Percentiles rank a stretch among this genome's conserved stretches.
Conservation (phyloP, 2,329 filamentous ascomycete genomes). For the Colletotrichum sidae region DNA sequence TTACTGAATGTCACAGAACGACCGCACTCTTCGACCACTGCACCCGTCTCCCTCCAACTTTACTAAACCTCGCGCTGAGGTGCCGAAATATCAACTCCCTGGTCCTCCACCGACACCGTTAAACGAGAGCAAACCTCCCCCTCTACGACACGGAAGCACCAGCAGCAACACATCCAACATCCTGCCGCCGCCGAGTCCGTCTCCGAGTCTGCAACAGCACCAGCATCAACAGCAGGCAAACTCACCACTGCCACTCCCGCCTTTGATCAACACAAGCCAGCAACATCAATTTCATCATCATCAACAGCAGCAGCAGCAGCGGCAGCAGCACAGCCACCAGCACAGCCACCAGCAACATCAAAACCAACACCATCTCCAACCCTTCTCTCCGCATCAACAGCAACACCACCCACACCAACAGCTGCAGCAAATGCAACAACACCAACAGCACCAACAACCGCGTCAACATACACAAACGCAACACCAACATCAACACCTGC, state of each 20-base stretch:
- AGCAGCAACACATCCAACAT: conserved; percentile 38
- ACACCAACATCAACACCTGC: conserved; percentile 38
- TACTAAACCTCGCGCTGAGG: conserved; percentile 39
- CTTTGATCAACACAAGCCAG: conserved; percentile 17
- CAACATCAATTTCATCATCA: conserved; percentile 18
- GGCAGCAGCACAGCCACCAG: conserved; percentile 13
- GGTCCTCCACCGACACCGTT: conserved; percentile 28
- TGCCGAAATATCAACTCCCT: conserved; percentile 24
- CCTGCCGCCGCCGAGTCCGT: conserved; percentile 38
- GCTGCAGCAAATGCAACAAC: conserved; percentile 15
- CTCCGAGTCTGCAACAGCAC: conserved; percentile 29
- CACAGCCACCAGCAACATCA: conserved; percentile 21
- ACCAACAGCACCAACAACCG: conserved; percentile 21
- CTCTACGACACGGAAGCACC: conserved; percentile 21
- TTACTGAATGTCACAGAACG: conserved; percentile 39
- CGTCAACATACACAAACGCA: conserved; percentile 10
- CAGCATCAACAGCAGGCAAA: conserved; percentile 28
- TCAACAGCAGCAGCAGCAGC: conserved; percentile 10
- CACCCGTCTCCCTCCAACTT: conserved; percentile 37
- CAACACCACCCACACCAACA: conserved; percentile 18
- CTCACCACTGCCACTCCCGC: conserved; percentile 23
- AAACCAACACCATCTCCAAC: conserved; percentile 12
- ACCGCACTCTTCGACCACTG: conserved; percentile 44
- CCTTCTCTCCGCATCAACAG: conserved; percentile 14
- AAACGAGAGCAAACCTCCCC: conserved; percentile 25